Conservation (phyloP, 495 filamentous ascomycete genomes). For the Staphylotrichum longicolle region DNA sequence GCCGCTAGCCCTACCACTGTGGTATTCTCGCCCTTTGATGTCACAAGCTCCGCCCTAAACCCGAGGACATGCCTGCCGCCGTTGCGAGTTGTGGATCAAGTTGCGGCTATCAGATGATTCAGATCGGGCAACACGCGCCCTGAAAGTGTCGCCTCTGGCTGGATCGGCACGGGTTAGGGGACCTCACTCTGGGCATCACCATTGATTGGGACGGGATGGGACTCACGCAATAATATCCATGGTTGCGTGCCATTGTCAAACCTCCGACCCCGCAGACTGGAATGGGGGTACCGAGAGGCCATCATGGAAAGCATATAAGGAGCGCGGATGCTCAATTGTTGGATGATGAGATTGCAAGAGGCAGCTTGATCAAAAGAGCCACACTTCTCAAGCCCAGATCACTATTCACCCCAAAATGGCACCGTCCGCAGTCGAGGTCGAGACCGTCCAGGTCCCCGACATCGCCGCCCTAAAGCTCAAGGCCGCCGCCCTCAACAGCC, state of each 20-base stretch:
- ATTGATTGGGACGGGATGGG: conserved; percentile 17
- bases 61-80: not conserved
- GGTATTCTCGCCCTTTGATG: not conserved
- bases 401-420: conserved; percentile 23
- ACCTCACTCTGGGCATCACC: not conserved
- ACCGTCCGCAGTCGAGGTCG: conserved; percentile 36
- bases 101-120: not conserved
- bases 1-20: not conserved
- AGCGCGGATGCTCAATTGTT: not conserved
- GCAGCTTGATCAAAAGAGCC: not conserved
- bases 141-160: conserved; percentile 2
- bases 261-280: conserved; percentile 18
- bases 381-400: no score
- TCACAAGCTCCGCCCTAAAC: not conserved
- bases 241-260: conserved; percentile 16
- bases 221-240: conserved; percentile 30
- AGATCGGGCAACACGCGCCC: not conserved
- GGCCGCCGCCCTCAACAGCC: conserved; percentile 44
- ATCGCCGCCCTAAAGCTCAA: conserved; percentile 35
- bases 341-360: no score
- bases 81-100: not conserved
- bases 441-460: conserved; percentile 32
- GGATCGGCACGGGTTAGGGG: conserved; percentile 1
- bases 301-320: conserved; percentile 6
- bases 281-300: not conserved